Evolutionary conservation across 1,284 basidiomycete genomes (phyloP).

Genomic region (Papiliotrema terrestris): DNA sequence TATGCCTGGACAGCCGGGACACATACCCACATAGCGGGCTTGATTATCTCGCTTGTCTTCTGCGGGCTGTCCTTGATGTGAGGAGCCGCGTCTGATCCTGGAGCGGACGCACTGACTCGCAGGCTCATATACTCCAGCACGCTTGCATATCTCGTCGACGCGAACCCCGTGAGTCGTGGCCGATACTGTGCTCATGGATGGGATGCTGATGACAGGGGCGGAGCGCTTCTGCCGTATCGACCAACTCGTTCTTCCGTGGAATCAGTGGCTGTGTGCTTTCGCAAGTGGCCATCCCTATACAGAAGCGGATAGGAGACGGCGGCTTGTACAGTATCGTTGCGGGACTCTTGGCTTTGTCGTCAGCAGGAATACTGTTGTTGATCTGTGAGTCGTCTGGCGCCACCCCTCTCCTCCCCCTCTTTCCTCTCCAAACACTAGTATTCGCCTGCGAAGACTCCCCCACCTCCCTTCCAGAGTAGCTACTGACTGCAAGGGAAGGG

Average conservation of each 20-base stretch:
- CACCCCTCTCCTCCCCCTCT: no score
- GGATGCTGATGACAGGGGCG: constrained; percentile 17
- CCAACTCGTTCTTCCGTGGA: constrained; percentile 45
- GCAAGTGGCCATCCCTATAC: constrained; percentile 44
- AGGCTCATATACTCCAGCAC: constrained; percentile 44
- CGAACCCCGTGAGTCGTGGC: constrained; percentile 51
- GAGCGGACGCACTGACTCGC: not conserved
- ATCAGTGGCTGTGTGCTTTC: constrained; percentile 41
- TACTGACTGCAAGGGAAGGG: constrained; percentile 23
- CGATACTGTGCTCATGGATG: no score
- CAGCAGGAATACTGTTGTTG: constrained; percentile 24
- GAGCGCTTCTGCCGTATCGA: constrained; percentile 38
- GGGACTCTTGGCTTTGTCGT: constrained; percentile 56
- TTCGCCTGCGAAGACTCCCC: no score
- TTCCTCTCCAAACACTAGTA: no score
- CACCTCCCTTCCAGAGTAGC: not conserved
- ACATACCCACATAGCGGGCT: constrained; percentile 58
- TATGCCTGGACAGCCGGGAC: constrained; percentile 74
- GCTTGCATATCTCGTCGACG: constrained; percentile 62
- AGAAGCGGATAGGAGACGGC: constrained; percentile 60
- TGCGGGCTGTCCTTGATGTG: constrained; percentile 70
- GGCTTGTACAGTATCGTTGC: constrained; percentile 73
- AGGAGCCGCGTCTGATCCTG: constrained; percentile 39
- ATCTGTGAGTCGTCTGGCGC: constrained; percentile 23
- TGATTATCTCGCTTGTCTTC: constrained; percentile 57